Evolutionary conservation across 306 rosid species (phyloP).

Genomic region (Cucurbita maxima): DNA sequence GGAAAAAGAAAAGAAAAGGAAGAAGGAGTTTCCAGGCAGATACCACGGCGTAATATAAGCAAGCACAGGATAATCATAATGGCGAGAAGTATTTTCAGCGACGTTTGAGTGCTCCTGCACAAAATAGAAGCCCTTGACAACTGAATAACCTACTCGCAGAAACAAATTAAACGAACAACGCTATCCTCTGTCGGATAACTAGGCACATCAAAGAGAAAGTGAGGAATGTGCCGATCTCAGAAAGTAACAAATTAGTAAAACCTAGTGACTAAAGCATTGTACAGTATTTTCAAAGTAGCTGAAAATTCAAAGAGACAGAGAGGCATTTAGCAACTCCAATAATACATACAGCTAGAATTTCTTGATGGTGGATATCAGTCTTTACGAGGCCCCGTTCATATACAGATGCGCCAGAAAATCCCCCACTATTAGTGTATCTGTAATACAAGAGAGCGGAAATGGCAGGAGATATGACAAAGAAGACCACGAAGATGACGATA

Average conservation of each 20-base stretch:
- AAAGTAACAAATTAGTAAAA: background rate
- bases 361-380: conserved; percentile 30
- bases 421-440: conserved; percentile 14
- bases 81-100: conserved; percentile 34
- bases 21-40: conserved; percentile 4
- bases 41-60: conserved; percentile 97
- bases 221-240: background rate
- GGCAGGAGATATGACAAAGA: conserved; percentile 41
- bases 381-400: conserved; percentile 30
- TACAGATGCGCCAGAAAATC: conserved; percentile 11
- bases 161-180: background rate
- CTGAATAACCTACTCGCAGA: background rate
- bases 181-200: background rate
- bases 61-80: conserved; percentile 57
- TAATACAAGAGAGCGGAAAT: conserved; percentile 29
- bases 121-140: background rate
- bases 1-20: background rate
- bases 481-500: conserved; percentile 18
- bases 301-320: background rate
- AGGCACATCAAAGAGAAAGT: background rate
- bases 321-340: background rate
- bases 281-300: background rate
- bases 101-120: conserved; percentile 53
- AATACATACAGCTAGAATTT: conserved; percentile 49
- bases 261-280: background rate